A percentile compares a stretch with the other conserved stretches of the same genome.
phyloP scores from a whole-genome alignment of 140 eudicot species.

The Senecio squalidus region DNA sequence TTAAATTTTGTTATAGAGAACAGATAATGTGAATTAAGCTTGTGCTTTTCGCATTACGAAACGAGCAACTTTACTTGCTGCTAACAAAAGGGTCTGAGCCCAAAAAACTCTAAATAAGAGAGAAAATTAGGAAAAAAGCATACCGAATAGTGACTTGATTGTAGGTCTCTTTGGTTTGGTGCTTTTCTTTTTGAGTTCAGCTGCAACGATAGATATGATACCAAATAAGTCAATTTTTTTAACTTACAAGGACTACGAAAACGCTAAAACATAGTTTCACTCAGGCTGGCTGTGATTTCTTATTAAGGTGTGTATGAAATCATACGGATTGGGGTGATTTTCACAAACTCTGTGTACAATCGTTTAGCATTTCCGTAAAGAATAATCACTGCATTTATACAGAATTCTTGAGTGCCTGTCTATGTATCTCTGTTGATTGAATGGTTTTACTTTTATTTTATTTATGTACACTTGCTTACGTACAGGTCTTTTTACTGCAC shows the following conservation, averaged over 20 bases:
- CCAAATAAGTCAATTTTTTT: neutral
- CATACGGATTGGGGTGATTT: no score
- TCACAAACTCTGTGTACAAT: no score
- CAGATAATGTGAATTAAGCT: neutral
- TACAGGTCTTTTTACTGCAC: no score
- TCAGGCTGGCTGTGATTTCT: no score
- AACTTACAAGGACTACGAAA: constrained; percentile 2
- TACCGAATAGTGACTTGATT: constrained; percentile 87
- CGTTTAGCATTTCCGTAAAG: no score
- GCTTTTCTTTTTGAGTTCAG: constrained; percentile 87
- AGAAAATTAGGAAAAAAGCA: constrained; percentile 3
- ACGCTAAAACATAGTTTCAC: neutral
- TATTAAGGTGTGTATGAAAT: no score
- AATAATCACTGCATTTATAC: no score
- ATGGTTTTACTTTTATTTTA: no score
- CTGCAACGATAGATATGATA: constrained; percentile 35
- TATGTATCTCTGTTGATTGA: no score
- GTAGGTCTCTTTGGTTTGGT: constrained; percentile 85
- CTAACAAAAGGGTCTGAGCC: neutral
- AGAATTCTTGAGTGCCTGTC: no score
- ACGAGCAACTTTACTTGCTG: neutral
- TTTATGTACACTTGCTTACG: no score
- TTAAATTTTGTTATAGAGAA: neutral
- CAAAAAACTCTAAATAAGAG: constrained; percentile 1
- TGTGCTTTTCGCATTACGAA: neutral